Base-by-base conservation (phyloP, 2,329 filamentous ascomycete species). In the Diaporthe aspalathi region DNA sequence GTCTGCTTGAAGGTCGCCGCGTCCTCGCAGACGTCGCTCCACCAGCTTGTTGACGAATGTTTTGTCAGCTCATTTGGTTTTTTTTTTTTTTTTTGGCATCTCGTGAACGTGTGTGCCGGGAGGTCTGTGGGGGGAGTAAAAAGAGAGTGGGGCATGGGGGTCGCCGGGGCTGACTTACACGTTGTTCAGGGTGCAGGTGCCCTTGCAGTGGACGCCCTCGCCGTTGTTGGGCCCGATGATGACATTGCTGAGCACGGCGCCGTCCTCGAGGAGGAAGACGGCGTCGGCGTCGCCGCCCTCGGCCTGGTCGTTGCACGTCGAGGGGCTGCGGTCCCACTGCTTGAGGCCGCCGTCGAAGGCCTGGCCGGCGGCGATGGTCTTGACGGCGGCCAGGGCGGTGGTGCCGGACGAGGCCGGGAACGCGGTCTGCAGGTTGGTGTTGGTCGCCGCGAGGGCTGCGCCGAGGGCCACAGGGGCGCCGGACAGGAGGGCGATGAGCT, bases 261-360 rank as follows among this genome's bases (percentile, higher is more conserved):
- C 85, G 54, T 84, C 79, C 76, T 83, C 79, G 56, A 88, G 78
- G 70, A 85, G 79, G 82, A 88, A 88, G 73, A 87, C 84, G 35
- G 86, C 84, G 73, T 84, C 78, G 35, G 73, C 68, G 17, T 79
- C 76, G 22, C 77, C 77, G 24, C 70, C 71, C 67, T 75, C 74
- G 14, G n/a, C 53, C 67, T 75, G 74, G 4, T 53, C 73, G 7
- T 53, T 54, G 68, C 74, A 75, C 32, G 35, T 54, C 45, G 43
- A 49, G 24, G 60, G 60, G 60, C 40, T 62, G 4, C 72, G 73
- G 53, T 71, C 73, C 47, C 54, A 74, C 47, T 62, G 53, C 60
- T 63, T 68, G 82, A 85, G 83, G 35, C 80, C 83, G 66, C 85
- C 84, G 74, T 87, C 84, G 74, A 85, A 85, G 60, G 43, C 49